These are phyloP conservation scores for Rachicladosporium sp. DNA, from an alignment of 2,329 filamentous ascomycete genomes.

Conservation along the genomic window DNA sequence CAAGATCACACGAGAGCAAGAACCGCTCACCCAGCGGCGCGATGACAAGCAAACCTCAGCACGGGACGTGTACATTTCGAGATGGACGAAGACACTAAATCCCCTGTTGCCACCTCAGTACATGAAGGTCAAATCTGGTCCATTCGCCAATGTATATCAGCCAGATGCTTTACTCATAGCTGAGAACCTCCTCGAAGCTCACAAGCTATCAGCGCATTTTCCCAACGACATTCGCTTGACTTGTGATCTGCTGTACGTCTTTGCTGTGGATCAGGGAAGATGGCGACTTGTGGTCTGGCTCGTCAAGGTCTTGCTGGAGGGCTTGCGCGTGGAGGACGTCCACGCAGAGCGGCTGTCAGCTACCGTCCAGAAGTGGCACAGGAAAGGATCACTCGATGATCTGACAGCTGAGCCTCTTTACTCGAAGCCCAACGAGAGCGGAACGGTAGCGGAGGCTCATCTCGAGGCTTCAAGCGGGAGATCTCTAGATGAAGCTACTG, in stretches of 20 bases:
- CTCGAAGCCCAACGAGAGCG: not conserved
- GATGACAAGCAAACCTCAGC: too few species aligned
- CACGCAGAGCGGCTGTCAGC: not conserved
- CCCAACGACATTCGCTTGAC: not conserved
- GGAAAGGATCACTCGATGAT: constrained; percentile 9
- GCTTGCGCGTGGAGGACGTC: constrained; percentile 7
- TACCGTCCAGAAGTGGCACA: constrained; percentile 3
- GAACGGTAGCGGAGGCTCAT: not conserved
- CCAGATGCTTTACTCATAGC: not conserved
- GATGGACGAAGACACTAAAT: too few species aligned
- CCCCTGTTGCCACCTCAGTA: too few species aligned
- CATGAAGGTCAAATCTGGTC: too few species aligned
- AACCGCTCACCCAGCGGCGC: too few species aligned
- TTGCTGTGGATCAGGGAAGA: constrained; percentile 28
- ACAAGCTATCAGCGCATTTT: not conserved
- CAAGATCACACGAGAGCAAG: too few species aligned
- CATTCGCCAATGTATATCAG: too few species aligned
- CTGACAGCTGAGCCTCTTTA: constrained; percentile 5
- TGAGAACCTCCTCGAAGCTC: not conserved
- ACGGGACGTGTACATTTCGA: too few species aligned
- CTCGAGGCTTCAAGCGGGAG: not conserved
- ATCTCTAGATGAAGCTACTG: too few species aligned
- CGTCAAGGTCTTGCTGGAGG: constrained; percentile 30
- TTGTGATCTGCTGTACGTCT: constrained; percentile 28
- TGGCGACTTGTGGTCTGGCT: constrained; percentile 36